Evolutionary conservation across 495 filamentous ascomycete species (phyloP).

Genomic region (Melanomma pulvis-pyrius): DNA sequence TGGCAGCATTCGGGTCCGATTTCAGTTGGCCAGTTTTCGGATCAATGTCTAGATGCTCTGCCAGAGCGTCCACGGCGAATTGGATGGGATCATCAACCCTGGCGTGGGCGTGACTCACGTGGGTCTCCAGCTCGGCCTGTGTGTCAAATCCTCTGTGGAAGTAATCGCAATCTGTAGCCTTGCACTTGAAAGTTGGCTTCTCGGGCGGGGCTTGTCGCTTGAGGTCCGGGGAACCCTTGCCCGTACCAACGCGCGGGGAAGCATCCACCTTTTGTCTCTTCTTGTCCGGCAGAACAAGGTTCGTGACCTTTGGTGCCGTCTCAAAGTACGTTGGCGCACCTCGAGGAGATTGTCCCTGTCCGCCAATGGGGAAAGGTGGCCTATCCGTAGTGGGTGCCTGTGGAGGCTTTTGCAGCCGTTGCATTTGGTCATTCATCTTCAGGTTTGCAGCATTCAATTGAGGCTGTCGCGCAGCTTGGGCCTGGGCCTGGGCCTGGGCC

Average conservation of each 20-base stretch:
- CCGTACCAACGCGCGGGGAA: conserved; percentile 51
- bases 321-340: conserved; percentile 64
- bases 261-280: conserved; percentile 58
- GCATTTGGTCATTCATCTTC: conserved; percentile 20
- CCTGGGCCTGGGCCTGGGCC: neutral
- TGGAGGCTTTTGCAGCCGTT: conserved; percentile 48
- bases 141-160: conserved; percentile 55
- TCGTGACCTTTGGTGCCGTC: conserved; percentile 51
- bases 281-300: conserved; percentile 56
- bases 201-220: conserved; percentile 44
- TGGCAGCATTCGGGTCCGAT: conserved; percentile 12
- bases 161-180: conserved; percentile 52
- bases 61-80: conserved; percentile 52
- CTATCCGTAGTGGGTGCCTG: conserved; percentile 67
- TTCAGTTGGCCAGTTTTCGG: conserved; percentile 42
- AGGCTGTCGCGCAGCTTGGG: conserved; percentile 6
- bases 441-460: conserved; percentile 68
- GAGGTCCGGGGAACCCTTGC: conserved; percentile 52
- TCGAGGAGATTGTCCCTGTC: conserved; percentile 69
- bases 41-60: conserved; percentile 53
- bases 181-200: conserved; percentile 50
- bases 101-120: conserved; percentile 58
- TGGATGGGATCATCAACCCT: conserved; percentile 56
- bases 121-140: conserved; percentile 55
- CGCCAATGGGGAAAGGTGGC: conserved; percentile 66